Conservation (phyloP, 805 yeast species). For the Yarrowia divulgata region DNA sequence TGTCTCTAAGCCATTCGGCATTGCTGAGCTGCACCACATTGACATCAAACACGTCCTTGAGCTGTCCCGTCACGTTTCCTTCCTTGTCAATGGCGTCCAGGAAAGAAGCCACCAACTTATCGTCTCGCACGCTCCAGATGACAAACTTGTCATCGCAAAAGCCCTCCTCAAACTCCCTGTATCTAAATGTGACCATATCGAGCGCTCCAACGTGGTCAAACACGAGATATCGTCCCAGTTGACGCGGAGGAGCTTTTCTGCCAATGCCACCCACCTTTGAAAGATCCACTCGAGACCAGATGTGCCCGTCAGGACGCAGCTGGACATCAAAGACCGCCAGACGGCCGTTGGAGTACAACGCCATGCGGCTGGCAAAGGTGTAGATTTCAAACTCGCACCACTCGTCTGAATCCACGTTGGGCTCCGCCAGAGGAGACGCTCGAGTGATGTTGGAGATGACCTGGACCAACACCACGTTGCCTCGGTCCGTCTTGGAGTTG, state of each 20-base stretch:
- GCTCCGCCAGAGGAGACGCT: constrained; percentile 2
- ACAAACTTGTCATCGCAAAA: constrained; percentile 23
- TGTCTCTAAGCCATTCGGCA: constrained; percentile 21
- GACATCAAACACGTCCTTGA: constrained; percentile 2
- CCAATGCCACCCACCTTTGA: constrained; percentile 16
- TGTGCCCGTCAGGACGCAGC: constrained; percentile 1
- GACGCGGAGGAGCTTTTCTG: constrained; percentile 2
- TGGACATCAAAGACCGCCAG: constrained; percentile 24
- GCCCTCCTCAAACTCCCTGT: not conserved
- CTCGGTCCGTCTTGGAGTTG: constrained; percentile 13
- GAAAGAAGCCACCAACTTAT: constrained; percentile 1
- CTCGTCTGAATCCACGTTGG: constrained; percentile 10
- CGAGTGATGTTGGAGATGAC: constrained; percentile 24
- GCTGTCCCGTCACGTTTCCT: not conserved
- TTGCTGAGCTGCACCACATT: not conserved
- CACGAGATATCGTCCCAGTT: constrained; percentile 11
- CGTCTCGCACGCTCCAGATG: constrained; percentile 9
- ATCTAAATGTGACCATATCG: constrained; percentile 24
- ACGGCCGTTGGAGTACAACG: constrained; percentile 11
- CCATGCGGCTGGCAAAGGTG: constrained; percentile 31
- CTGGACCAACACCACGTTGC: constrained; percentile 11
- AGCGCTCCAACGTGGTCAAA: constrained; percentile 13
- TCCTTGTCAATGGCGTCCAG: constrained; percentile 5
- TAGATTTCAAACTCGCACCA: constrained; percentile 29
- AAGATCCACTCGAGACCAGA: constrained; percentile 24